phyloP scores from a whole-genome alignment of 2,329 filamentous ascomycete genomes.

The Beauveria medogensis region DNA sequence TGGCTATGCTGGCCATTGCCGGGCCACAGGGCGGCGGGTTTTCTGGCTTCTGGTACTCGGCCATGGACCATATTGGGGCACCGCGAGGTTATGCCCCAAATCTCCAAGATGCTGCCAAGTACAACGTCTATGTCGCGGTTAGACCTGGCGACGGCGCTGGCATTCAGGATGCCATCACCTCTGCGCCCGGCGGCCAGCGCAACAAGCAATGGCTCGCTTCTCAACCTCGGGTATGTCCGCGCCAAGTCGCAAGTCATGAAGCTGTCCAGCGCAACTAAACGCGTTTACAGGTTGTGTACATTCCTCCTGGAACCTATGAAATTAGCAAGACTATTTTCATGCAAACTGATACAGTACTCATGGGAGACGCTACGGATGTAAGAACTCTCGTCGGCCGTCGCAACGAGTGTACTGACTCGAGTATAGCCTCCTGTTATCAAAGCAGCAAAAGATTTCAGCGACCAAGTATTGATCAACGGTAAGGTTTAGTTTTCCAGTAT shows the following conservation, averaged over 20 bases:
- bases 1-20: conserved; percentile 2
- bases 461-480: conserved; percentile 16
- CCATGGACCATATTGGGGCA: conserved; percentile 31
- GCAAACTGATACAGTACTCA: conserved; percentile 37
- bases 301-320: conserved; percentile 34
- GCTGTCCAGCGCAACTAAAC: background rate
- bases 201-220: conserved; percentile 10
- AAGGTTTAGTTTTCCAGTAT: background rate
- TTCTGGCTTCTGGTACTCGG: conserved; percentile 33
- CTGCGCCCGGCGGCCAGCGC: background rate
- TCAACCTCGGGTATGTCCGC: conserved; percentile 15
- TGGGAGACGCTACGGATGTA: conserved; percentile 34
- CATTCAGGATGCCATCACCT: conserved; percentile 2
- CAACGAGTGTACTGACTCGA: conserved; percentile 6
- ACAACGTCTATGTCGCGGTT: conserved; percentile 4
- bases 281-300: conserved; percentile 24
- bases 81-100: conserved; percentile 11
- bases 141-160: background rate
- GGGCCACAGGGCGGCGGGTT: background rate
- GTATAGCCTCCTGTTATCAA: conserved; percentile 30
- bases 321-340: conserved; percentile 31
- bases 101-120: background rate
- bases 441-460: conserved; percentile 27
- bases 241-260: background rate
- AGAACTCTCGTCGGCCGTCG: background rate